Evolutionary conservation across 805 yeast species (phyloP).

Genomic region (Yueomyces sp.): DNA sequence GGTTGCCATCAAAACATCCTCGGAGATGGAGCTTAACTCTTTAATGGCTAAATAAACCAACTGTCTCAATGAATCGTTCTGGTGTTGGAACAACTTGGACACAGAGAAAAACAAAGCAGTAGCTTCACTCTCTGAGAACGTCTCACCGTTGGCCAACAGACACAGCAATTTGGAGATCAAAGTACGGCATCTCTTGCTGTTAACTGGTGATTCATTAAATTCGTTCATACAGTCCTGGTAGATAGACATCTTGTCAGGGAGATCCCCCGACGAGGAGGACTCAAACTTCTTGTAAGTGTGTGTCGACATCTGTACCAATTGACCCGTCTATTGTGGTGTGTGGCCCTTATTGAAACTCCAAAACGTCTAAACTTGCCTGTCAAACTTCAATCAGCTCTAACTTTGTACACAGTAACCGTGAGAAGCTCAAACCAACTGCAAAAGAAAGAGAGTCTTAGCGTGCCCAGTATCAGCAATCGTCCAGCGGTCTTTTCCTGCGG

Average conservation of each 20-base stretch:
- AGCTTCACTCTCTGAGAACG: slow-evolving; percentile 78
- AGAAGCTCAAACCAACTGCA: too few relatives aligned
- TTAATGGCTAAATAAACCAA: slow-evolving; percentile 88
- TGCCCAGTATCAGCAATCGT: too few relatives aligned
- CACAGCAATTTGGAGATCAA: slow-evolving; percentile 74
- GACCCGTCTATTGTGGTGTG: too few relatives aligned
- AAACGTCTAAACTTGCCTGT: too few relatives aligned
- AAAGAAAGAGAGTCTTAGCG: too few relatives aligned
- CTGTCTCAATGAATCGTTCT: slow-evolving; percentile 72
- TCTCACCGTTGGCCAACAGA: slow-evolving; percentile 73
- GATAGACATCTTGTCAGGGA: slow-evolving; percentile 93
- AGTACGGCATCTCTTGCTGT: slow-evolving; percentile 74
- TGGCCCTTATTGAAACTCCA: too few relatives aligned
- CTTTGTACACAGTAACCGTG: too few relatives aligned
- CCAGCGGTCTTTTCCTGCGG: too few relatives aligned
- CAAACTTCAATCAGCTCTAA: too few relatives aligned
- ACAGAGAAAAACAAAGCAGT: slow-evolving; percentile 87
- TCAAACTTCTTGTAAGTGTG: slow-evolving; percentile 74
- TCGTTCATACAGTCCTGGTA: slow-evolving; percentile 90
- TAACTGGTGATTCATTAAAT: slow-evolving; percentile 83
- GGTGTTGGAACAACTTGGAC: slow-evolving; percentile 89
- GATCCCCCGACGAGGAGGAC: slow-evolving; percentile 48
- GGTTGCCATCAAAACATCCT: slow-evolving; percentile 93
- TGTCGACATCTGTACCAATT: slow-evolving; percentile 49
- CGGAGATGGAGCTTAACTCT: slow-evolving; percentile 72